Evolutionary conservation across 164 flowering plant species (phyloP), one percentile per base, ranked within the genome.

Genomic region (Euptelea pleiosperma): DNA sequence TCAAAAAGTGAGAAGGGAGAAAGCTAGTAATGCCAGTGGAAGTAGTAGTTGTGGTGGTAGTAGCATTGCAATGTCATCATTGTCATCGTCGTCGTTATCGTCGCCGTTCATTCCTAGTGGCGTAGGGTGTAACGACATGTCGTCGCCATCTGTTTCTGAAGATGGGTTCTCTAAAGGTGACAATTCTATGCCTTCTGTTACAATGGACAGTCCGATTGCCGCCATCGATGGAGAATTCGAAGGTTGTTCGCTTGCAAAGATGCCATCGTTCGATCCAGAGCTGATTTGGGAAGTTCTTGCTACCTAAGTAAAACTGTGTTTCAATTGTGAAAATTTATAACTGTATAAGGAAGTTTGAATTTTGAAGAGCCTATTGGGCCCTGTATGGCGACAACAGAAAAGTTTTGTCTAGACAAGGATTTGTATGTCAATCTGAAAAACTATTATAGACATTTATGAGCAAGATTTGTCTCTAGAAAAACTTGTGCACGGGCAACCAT

Each of bases 281-380:
- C 60, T 87, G 67, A 87, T 93, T 9, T 93, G 98, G 98, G 85
- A 86, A 58, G 85, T 87, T 53, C 85, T 93, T 35, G 90, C 94
- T 6, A 86, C 71, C 63, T 89, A 78, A 42, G 14, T n/a, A 28
- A 5, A 39, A 1, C 14, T 14, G 11, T 6, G 8, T n/a, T n/a
- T n/a, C n/a, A n/a, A n/a, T n/a, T n/a, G n/a, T n/a, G n/a, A n/a
- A n/a, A n/a, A n/a, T n/a, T n/a, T n/a, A n/a, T n/a, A n/a, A n/a
- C n/a, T n/a, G n/a, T n/a, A n/a, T n/a, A n/a, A n/a, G n/a, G n/a
- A n/a, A n/a, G n/a, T n/a, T n/a, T n/a, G n/a, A n/a, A n/a, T n/a
- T n/a, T n/a, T n/a, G n/a, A n/a, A n/a, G n/a, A n/a, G n/a, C n/a
- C n/a, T n/a, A n/a, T n/a, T n/a, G n/a, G n/a, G n/a, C n/a, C n/a